Evolutionary conservation across 352 stramenopile species (phyloP), one percentile per base, ranked within the genome.

Genomic region (Phytopythium montanum): DNA sequence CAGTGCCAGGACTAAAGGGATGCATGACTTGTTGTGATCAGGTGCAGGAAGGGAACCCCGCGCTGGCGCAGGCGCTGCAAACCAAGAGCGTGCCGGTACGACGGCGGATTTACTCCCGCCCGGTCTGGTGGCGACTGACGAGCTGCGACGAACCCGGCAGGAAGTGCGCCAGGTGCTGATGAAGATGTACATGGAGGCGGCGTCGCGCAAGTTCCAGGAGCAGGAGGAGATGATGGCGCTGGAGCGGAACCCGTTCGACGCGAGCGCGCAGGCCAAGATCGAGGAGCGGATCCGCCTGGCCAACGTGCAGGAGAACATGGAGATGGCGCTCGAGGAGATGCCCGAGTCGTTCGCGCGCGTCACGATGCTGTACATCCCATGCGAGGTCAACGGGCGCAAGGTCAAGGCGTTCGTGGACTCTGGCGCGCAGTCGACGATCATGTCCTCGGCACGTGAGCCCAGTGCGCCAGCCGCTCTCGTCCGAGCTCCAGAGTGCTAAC

Each of bases 341-440:
- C 80, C 88, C 0, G 87, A 97, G 26, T 72, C 87, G 8, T 97
- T 97, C 70, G 87, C 68, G 0, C 79, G 70, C 13, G 85, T 97
- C 41, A 85, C 79, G 45, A 97, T 97, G 90, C 75, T 97, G 36
- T 97, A 97, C 65, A 92, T 96, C 39, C 71, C 78, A 18, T 93
- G 84, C 34, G 80, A 92, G 57, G 86, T 95, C 4, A 95, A 95
- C 53, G 79, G 79, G 18, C 81, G 58, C 13, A 75, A 85, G 41
- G 83, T 96, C 16, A 96, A 97, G 61, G 84, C 88, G n/a, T 97
- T 97, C 52, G 86, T 97, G 14, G 90, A 97, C 59, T 95, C 85
- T 0, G 90, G 90, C 28, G 90, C 90, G 12, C 90, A 97, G 63
- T 95, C 79, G 21, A 97, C 89, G 18, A 96, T 98, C 71, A 98